Percentiles rank a stretch among this genome's conserved stretches.
Evolutionary conservation across 352 stramenopile genomes (phyloP).

Genomic region (Globisporangium alternatum): DNA sequence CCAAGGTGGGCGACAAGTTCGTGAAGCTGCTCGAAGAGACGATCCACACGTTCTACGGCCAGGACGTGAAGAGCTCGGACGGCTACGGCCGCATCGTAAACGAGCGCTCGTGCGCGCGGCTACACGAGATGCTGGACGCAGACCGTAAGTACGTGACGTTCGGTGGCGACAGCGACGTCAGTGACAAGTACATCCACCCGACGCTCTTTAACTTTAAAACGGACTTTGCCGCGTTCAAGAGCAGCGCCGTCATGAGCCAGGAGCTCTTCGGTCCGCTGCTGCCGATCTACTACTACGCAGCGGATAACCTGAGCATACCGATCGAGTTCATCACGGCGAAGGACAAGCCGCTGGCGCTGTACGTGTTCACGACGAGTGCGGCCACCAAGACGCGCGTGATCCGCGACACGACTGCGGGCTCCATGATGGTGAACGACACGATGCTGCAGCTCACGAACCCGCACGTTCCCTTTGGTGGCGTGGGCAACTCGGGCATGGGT

Average conservation of each 20-base stretch:
- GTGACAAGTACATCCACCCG: conserved; percentile 78
- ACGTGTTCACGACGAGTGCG: conserved; percentile 65
- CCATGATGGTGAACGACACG: conserved; percentile 77
- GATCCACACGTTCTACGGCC: conserved; percentile 55
- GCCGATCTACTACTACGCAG: conserved; percentile 85
- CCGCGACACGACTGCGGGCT: conserved; percentile 53
- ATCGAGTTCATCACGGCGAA: conserved; percentile 36
- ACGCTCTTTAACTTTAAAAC: conserved; percentile 90
- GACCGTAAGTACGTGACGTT: conserved; percentile 53
- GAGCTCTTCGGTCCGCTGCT: conserved; percentile 97
- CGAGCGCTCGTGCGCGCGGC: conserved; percentile 10
- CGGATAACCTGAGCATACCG: conserved; percentile 26
- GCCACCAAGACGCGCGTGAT: conserved; percentile 40
- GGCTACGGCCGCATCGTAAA: conserved; percentile 43
- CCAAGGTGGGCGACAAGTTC: conserved; percentile 58
- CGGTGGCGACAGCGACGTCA: conserved; percentile 55
- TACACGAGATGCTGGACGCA: conserved; percentile 47
- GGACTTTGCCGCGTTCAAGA: conserved; percentile 42
- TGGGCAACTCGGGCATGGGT: conserved; percentile 80
- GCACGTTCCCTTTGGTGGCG: conserved; percentile 78
- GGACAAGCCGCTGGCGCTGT: conserved; percentile 84
- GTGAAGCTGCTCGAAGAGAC: conserved; percentile 42
- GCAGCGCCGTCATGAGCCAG: conserved; percentile 80
- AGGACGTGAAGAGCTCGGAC: conserved; percentile 40
- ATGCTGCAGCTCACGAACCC: conserved; percentile 69